A percentile compares a stretch with the other conserved stretches of the same genome.
These are phyloP conservation scores for Carex parvula DNA, from an alignment of 176 grass and related monocot genomes.

Conservation along the genomic window DNA sequence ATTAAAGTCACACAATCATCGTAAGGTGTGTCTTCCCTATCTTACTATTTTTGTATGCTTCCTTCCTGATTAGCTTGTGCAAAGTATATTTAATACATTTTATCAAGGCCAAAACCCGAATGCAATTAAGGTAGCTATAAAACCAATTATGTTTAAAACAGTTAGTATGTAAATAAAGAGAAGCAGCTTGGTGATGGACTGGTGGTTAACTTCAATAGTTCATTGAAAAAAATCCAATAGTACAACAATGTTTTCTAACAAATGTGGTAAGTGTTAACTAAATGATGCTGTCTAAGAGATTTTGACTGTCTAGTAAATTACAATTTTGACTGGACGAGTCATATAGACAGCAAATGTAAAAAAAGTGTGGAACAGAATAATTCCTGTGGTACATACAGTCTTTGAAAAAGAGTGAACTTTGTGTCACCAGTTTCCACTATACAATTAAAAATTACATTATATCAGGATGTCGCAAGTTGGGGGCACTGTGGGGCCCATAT, in stretches of 20 bases:
- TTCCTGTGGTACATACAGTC: not conserved
- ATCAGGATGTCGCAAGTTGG: not conserved
- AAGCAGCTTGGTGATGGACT: not conserved
- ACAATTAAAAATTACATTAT: not conserved
- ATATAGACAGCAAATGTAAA: not conserved
- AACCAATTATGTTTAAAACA: not conserved
- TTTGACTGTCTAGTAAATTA: not conserved
- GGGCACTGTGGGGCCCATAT: not conserved
- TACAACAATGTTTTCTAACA: not conserved
- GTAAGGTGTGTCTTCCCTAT: not conserved
- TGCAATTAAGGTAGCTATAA: not conserved
- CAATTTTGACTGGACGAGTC: not conserved
- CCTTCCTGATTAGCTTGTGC: not conserved
- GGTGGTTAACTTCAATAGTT: not conserved
- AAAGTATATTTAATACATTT: not conserved
- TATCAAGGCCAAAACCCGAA: not conserved
- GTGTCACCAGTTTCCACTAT: not conserved
- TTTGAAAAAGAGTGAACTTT: not conserved
- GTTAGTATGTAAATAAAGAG: not conserved
- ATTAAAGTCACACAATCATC: not conserved
- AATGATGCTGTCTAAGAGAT: not conserved
- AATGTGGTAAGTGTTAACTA: not conserved
- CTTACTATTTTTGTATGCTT: conserved; percentile 9
- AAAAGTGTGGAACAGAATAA: not conserved
- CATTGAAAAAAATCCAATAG: not conserved